Evolutionary conservation across 192 early-diverging fungal genomes (phyloP).

Genomic region (Cladochytrium replicatum): DNA sequence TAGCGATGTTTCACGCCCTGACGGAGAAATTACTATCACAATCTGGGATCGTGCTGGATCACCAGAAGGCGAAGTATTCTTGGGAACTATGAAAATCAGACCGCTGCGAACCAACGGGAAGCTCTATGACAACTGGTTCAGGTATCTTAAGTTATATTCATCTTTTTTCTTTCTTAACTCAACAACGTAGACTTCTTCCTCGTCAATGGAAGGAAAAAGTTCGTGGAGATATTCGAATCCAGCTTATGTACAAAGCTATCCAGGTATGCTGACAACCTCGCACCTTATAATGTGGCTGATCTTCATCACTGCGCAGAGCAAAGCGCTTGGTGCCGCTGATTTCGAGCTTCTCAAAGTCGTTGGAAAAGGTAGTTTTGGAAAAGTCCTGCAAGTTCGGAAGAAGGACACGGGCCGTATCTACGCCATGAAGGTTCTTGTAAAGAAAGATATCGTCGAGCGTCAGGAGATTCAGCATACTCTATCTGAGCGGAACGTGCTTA

Average conservation of each 20-base stretch:
- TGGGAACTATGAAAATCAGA: conserved; percentile 41
- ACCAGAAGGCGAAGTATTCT: conserved; percentile 25
- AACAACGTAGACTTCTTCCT: conserved; percentile 20
- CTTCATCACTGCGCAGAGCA: conserved; percentile 16
- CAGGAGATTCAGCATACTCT: conserved; percentile 68
- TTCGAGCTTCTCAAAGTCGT: conserved; percentile 67
- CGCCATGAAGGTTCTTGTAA: conserved; percentile 73
- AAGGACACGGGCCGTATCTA: conserved; percentile 71
- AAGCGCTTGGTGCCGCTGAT: conserved; percentile 36
- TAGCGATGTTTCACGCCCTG: conserved; percentile 36
- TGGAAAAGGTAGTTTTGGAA: conserved; percentile 72
- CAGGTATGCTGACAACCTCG: conserved; percentile 16
- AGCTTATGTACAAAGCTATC: conserved; percentile 35
- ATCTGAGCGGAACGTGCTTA: conserved; percentile 65
- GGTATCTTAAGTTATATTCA: conserved; percentile 5
- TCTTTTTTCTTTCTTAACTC: conserved; percentile 4
- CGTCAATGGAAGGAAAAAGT: conserved; percentile 33
- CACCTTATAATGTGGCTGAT: neutral
- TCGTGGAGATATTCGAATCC: conserved; percentile 40
- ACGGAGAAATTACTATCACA: conserved; percentile 37
- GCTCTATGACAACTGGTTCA: conserved; percentile 46
- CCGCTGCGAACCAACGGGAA: conserved; percentile 36
- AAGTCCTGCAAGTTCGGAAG: conserved; percentile 69
- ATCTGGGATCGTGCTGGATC: conserved; percentile 32
- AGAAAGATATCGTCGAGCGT: conserved; percentile 61